Evolutionary conservation across 441 rosid genomes (phyloP), one percentile per base, ranked within the genome.

Genomic region (Flueggea neowawraea): DNA sequence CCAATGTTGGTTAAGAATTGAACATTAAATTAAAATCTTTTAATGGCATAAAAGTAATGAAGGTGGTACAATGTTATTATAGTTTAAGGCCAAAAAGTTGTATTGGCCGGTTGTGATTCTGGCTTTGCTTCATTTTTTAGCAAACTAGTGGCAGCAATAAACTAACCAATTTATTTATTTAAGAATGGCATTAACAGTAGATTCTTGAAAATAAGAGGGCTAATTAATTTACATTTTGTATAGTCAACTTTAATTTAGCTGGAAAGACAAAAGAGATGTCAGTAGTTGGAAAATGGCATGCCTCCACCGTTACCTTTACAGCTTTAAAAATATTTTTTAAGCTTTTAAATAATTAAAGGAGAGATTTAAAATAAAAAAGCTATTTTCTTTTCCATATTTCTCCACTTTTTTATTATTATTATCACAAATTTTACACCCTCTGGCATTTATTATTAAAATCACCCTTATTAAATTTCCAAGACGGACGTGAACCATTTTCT

Each of bases 401-500:
- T 33, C n/a, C 58, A 66, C n/a, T 57, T 65, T 62, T n/a, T 63
- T n/a, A n/a, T 36, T 13, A 16, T 16, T 5, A 52, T 49, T 67
- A 57, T 60, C 50, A 64, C 72, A 62, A 41, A 68, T 57, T 68
- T 73, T 71, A 71, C 47, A 66, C 60, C 33, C 74, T 75, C 75
- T 67, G 58, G 66, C 66, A 75, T 73, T 77, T 73, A 69, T 69
- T 83, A 71, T 11, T 70, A 44, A 56, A 73, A 56, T 69, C 45
- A 36, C 13, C 63, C 69, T 78, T 78, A 72, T 78, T 82, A 64
- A 82, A 76, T 77, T 86, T 81, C 90, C 41, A 77, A 82, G 90
- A 84, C 87, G 96, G 93, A 93, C 98, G 86, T 82, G 80, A 83
- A 84, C 69, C 87, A 71, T 82, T 78, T 85, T 87, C 75, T 79